Base-by-base conservation (phyloP, 495 filamentous ascomycete species). In the Penicillium roqueforti region DNA sequence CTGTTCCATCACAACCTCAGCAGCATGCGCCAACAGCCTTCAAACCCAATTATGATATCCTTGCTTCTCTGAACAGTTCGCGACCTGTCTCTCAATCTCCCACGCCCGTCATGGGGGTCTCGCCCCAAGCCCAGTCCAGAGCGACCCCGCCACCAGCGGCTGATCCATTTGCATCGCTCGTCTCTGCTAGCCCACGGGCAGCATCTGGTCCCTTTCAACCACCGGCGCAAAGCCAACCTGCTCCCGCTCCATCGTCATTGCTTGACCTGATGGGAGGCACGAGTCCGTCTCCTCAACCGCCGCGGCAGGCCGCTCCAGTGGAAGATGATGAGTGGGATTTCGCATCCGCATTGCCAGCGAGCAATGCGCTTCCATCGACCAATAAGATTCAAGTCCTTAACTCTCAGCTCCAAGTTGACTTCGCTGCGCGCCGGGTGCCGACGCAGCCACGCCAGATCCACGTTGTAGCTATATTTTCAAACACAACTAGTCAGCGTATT, bases 261-360 rank as follows among this genome's bases (percentile, higher is more conserved):
- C 72, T 81, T 40, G 74, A 79, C 54, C 64, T 80, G 19, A 58
- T 55, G 6, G 71, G 61, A 39, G 56, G 58, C 11, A 47, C 57
- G 4, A 52, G 50, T 40, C 49, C 66, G 22, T 47, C 62, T 20
- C 53, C 51, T 37, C 61, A 62, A 51, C 54, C 53, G 18, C 61
- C 70, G 46, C 56, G 60, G 16, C 57, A 69, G 54, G 66, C 70
- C 29, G 50, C 62, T 23, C 28, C 53, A 10, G 55, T 56, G 25
- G 73, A 64, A 58, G 76, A 85, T 47, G 93, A 98, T 56, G 93
- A 98, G 60, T 98, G 93, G 93, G 83, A 84, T 32, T 98, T 97
- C 63, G 79, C 88, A 7, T 97, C 93, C 4, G 88, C 93, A 0
- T 74, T 97, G 3, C 91, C 91, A 0, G 82, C 86, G 25, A 75